Evolutionary conservation across 1,284 basidiomycete species (phyloP).

Genomic region (Sporisorium graminicola): DNA sequence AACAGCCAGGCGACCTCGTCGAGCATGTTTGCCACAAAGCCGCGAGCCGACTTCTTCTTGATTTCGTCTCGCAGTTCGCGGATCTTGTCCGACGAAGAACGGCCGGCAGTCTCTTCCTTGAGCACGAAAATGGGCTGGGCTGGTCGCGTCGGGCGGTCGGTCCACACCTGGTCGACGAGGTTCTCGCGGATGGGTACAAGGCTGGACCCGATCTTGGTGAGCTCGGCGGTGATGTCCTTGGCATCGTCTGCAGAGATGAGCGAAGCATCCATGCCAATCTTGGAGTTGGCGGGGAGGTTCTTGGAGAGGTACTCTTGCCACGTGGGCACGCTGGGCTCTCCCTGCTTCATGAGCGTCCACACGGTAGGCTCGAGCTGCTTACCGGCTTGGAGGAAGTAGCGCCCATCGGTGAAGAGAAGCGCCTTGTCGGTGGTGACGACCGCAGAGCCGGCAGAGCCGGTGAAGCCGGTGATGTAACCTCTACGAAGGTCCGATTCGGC

Average conservation of each 20-base stretch:
- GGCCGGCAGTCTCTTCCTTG: conserved; percentile 78
- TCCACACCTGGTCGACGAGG: conserved; percentile 86
- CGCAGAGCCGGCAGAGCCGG: conserved; percentile 87
- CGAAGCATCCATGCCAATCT: conserved; percentile 65
- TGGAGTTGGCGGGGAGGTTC: conserved; percentile 43
- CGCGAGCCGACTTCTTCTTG: conserved; percentile 53
- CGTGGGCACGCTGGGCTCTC: conserved; percentile 80
- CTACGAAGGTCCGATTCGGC: conserved; percentile 78
- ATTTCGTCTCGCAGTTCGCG: conserved; percentile 60
- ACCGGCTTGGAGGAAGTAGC: conserved; percentile 92
- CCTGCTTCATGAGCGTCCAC: conserved; percentile 94
- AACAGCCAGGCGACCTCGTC: conserved; percentile 78
- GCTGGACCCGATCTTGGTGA: conserved; percentile 43
- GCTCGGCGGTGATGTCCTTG: conserved; percentile 45
- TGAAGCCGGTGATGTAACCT: conserved; percentile 90
- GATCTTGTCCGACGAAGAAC: conserved; percentile 54
- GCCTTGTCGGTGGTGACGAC: conserved; percentile 76
- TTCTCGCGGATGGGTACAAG: conserved; percentile 75
- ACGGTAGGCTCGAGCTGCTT: conserved; percentile 85
- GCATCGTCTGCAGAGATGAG: conserved; percentile 68
- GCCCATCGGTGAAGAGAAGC: conserved; percentile 88
- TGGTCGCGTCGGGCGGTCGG: conserved; percentile 79
- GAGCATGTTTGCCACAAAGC: conserved; percentile 67
- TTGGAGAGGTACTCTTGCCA: conserved; percentile 75
- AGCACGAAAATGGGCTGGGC: conserved; percentile 80